A percentile compares a stretch with the other conserved stretches of the same genome.
These are phyloP conservation scores for Actinomortierella ambigua DNA, from an alignment of 371 early-diverging fungal genomes.

Conservation along the genomic window DNA sequence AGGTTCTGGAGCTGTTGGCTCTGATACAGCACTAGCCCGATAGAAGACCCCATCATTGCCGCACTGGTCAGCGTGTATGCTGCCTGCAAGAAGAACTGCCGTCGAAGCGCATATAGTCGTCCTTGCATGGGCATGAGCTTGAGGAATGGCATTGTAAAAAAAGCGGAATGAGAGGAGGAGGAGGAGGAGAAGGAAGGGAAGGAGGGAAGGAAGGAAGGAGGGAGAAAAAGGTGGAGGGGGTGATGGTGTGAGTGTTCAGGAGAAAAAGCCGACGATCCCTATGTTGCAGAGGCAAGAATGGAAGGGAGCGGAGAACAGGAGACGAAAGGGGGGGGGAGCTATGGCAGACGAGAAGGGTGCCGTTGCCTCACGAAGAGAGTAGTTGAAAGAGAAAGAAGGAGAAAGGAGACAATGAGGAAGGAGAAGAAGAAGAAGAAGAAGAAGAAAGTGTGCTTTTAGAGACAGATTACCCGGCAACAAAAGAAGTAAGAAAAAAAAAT, in stretches of 20 bases:
- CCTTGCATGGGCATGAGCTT: neutral
- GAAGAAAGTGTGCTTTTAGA: neutral
- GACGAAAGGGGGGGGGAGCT: neutral
- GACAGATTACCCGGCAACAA: constrained; percentile 1
- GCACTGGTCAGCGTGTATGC: constrained; percentile 27
- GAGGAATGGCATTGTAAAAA: neutral
- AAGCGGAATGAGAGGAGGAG: neutral
- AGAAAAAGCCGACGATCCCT: constrained; percentile 2
- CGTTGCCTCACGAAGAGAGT: neutral
- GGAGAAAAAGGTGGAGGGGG: neutral
- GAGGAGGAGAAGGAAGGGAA: neutral
- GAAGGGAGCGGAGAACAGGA: neutral
- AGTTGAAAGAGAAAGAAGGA: neutral
- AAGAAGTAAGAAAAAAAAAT: neutral
- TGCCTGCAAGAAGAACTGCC: constrained; percentile 20
- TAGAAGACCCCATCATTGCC: constrained; percentile 36
- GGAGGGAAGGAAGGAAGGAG: neutral
- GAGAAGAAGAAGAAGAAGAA: neutral
- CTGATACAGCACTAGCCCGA: constrained; percentile 32
- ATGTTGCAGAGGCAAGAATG: neutral
- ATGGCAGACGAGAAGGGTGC: neutral
- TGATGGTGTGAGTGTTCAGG: neutral
- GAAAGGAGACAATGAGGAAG: neutral
- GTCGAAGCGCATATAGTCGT: neutral
- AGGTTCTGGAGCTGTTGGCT: constrained; percentile 27